These are phyloP conservation scores for Niveomyces coronatus DNA, from an alignment of 2,329 filamentous ascomycete genomes.

Conservation along the genomic window DNA sequence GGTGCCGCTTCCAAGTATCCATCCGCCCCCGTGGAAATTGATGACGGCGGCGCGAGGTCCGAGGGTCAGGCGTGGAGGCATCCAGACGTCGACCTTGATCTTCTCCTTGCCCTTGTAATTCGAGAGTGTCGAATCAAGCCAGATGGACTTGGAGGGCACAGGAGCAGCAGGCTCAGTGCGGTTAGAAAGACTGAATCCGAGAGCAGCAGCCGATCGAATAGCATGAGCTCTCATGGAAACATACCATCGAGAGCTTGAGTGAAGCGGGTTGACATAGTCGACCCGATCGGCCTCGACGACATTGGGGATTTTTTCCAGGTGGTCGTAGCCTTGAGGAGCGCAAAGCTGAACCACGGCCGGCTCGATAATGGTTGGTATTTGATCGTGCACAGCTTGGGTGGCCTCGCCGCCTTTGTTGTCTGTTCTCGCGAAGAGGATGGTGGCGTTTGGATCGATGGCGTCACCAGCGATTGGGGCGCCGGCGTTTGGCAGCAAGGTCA, in stretches of 20 bases:
- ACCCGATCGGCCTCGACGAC: constrained; percentile 22
- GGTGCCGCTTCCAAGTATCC: constrained; percentile 51
- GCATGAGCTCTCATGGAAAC: constrained; percentile 32
- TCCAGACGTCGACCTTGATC: constrained; percentile 39
- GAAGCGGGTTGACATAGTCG: constrained; percentile 34
- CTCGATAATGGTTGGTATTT: constrained; percentile 7
- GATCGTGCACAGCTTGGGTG: constrained; percentile 2
- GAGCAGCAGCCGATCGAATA: constrained; percentile 32
- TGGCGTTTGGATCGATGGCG: background rate
- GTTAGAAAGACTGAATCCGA: constrained; percentile 33
- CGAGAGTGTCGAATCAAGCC: constrained; percentile 33
- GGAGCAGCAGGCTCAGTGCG: constrained; percentile 30
- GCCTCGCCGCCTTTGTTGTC: constrained; percentile 6
- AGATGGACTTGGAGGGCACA: constrained; percentile 27
- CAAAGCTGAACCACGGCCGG: background rate
- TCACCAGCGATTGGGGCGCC: background rate
- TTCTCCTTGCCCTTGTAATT: constrained; percentile 24
- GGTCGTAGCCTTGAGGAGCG: constrained; percentile 7
- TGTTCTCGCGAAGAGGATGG: background rate
- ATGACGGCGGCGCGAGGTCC: constrained; percentile 43
- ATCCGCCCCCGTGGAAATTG: constrained; percentile 60
- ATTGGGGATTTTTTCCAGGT: constrained; percentile 20
- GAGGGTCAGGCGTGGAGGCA: constrained; percentile 23
- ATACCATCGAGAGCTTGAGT: constrained; percentile 33
- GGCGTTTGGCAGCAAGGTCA: constrained; percentile 2